A percentile compares a stretch with the other conserved stretches of the same genome.
Conservation (phyloP, 176 grass and related monocot species). For the Chloris gayana region DNA sequence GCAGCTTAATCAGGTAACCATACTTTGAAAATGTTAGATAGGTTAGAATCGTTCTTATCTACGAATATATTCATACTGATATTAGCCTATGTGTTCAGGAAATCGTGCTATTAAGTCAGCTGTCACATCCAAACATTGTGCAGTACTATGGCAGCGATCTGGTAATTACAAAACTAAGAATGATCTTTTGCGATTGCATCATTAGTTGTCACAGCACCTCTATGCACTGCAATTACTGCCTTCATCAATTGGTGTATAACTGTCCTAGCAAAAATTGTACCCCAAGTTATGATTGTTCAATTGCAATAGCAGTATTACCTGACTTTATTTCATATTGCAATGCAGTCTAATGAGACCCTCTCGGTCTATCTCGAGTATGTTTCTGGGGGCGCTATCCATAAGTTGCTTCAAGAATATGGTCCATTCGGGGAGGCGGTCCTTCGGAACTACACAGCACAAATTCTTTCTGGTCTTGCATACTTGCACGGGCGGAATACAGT, state of each 20-base stretch:
- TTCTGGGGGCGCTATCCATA: conserved; percentile 95
- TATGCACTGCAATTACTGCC: not conserved
- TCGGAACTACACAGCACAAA: conserved; percentile 85
- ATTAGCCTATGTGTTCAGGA: conserved; percentile 60
- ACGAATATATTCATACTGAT: conserved; percentile 25
- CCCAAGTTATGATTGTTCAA: not conserved
- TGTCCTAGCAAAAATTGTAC: not conserved
- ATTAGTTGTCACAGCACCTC: not conserved
- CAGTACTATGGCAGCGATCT: conserved; percentile 89
- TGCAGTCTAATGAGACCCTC: conserved; percentile 76
- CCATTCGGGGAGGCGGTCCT: conserved; percentile 79
- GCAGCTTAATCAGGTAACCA: conserved; percentile 81
- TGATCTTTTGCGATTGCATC: conserved; percentile 38
- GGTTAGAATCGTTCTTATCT: not conserved
- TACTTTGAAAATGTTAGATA: conserved; percentile 14
- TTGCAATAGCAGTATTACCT: conserved; percentile 16
- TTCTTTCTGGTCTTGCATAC: conserved; percentile 91
- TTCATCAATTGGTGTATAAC: conserved; percentile 8
- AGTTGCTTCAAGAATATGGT: conserved; percentile 91
- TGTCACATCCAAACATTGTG: conserved; percentile 93
- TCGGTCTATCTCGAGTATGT: conserved; percentile 95
- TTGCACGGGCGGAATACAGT: conserved; percentile 93
- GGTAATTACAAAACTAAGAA: conserved; percentile 56
- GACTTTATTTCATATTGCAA: conserved; percentile 28
- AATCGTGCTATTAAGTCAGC: conserved; percentile 82